These are phyloP conservation scores for Quercus parvula DNA, from an alignment of 306 rosid species.

Conservation along the genomic window DNA sequence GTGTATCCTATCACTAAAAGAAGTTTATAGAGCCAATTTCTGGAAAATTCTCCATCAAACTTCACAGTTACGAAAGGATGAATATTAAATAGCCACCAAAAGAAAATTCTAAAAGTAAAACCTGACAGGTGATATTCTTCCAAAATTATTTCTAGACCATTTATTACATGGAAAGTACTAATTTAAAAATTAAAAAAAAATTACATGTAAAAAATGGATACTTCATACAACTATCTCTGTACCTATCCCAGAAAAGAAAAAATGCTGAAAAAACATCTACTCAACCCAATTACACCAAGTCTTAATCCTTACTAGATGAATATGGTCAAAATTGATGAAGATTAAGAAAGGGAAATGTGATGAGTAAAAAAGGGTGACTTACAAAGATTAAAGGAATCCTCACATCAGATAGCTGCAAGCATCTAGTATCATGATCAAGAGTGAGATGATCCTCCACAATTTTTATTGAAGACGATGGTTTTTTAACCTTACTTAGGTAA, in stretches of 20 bases:
- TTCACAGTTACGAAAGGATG: background rate
- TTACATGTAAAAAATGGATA: no score
- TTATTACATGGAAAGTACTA: no score
- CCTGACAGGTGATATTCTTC: background rate
- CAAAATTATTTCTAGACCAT: background rate
- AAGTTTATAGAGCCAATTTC: no score
- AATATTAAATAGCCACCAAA: background rate
- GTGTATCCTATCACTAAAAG: background rate
- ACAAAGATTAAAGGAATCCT: slow-evolving; percentile 76
- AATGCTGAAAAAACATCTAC: background rate
- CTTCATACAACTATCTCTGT: no score
- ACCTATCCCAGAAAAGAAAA: background rate
- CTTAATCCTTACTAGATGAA: background rate
- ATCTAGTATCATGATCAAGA: slow-evolving; percentile 51
- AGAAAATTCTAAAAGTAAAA: background rate
- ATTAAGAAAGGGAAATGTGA: slow-evolving; percentile 3
- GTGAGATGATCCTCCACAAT: slow-evolving; percentile 31
- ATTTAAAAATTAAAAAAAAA: no score
- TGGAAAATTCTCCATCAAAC: background rate
- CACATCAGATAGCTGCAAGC: slow-evolving; percentile 76
- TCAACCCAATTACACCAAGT: background rate
- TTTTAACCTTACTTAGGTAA: slow-evolving; percentile 44
- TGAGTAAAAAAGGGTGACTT: slow-evolving; percentile 37
- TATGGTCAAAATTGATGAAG: slow-evolving; percentile 6
- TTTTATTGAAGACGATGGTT: slow-evolving; percentile 37